Conservation (phyloP, 2,329 filamentous ascomycete species). For the Macrophomina tecta region DNA sequence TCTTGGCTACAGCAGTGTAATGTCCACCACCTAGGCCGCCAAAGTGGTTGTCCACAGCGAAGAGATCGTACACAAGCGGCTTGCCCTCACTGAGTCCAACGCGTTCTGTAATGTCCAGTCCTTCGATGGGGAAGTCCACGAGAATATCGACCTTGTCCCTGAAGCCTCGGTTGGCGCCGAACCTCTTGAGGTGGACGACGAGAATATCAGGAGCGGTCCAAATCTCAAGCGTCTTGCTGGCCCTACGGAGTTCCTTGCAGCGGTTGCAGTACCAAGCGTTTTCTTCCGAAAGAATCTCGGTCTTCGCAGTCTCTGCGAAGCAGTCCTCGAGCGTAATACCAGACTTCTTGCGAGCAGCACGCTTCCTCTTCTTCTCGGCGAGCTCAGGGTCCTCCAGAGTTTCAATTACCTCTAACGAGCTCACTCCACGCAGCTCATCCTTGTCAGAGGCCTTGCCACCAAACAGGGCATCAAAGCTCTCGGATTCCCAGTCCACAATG, state of each 20-base stretch:
- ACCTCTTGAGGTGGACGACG: conserved; percentile 93
- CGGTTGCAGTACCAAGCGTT: conserved; percentile 98
- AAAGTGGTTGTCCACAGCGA: conserved; percentile 95
- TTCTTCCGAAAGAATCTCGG: conserved; percentile 90
- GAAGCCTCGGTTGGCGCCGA: conserved; percentile 81
- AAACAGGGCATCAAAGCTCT: conserved; percentile 76
- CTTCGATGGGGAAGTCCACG: conserved; percentile 90
- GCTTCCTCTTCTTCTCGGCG: conserved; percentile 65
- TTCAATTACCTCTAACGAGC: conserved; percentile 65
- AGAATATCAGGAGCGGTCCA: conserved; percentile 97
- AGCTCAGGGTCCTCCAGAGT: conserved; percentile 65
- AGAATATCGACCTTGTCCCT: conserved; percentile 90
- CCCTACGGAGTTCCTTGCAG: conserved; percentile 91
- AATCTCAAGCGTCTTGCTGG: conserved; percentile 94
- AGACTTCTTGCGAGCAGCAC: conserved; percentile 69
- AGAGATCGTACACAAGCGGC: conserved; percentile 85
- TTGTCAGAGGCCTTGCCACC: conserved; percentile 48
- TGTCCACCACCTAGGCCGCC: conserved; percentile 93
- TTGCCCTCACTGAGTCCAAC: conserved; percentile 84
- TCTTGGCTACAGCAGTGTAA: conserved; percentile 93
- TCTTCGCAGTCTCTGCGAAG: conserved; percentile 90
- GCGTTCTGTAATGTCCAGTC: conserved; percentile 79
- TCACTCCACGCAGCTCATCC: conserved; percentile 63
- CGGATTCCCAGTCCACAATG: conserved; percentile 81
- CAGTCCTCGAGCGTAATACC: conserved; percentile 90